Conservation (phyloP, 2,329 filamentous ascomycete species). For the Acarospora socialis region DNA sequence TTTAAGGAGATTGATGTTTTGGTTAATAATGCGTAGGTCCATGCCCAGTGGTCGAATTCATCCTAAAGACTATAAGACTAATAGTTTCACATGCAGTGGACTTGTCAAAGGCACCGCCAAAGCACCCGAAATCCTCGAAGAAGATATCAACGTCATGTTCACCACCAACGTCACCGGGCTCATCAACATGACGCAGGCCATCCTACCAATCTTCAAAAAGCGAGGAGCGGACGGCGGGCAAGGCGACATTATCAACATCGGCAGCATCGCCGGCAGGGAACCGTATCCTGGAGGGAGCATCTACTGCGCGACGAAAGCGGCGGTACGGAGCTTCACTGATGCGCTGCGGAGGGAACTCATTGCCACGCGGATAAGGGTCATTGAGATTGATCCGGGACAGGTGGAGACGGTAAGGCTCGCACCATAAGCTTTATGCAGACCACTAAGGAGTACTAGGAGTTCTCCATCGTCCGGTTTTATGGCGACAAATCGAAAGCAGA, state of each 20-base stretch:
- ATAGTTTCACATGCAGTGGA: conserved; percentile 40
- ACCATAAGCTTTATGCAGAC: background rate
- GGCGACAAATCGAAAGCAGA: conserved; percentile 83
- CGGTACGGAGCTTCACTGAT: conserved; percentile 73
- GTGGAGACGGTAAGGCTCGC: conserved; percentile 59
- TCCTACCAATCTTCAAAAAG: conserved; percentile 68
- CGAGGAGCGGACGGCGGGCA: conserved; percentile 49
- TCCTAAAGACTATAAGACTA: conserved; percentile 2
- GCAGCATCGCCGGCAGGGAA: conserved; percentile 80
- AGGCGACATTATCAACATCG: conserved; percentile 93
- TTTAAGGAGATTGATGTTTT: conserved; percentile 76
- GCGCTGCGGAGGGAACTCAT: conserved; percentile 71
- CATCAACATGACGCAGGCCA: conserved; percentile 90
- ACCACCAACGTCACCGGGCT: conserved; percentile 86
- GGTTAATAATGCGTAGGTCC: conserved; percentile 83
- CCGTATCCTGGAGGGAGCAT: conserved; percentile 75
- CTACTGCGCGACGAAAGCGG: conserved; percentile 88
- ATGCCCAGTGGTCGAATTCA: background rate
- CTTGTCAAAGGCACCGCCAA: conserved; percentile 79
- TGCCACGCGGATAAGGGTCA: conserved; percentile 63
- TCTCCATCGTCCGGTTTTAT: conserved; percentile 75
- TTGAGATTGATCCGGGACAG: conserved; percentile 82
- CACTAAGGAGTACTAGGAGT: conserved; percentile 42
- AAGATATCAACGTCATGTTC: conserved; percentile 80
- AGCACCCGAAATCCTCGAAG: conserved; percentile 66